Evolutionary conservation across 2,329 filamentous ascomycete species (phyloP), one percentile per base, ranked within the genome.

Genomic region (Sporothrix phasma): DNA sequence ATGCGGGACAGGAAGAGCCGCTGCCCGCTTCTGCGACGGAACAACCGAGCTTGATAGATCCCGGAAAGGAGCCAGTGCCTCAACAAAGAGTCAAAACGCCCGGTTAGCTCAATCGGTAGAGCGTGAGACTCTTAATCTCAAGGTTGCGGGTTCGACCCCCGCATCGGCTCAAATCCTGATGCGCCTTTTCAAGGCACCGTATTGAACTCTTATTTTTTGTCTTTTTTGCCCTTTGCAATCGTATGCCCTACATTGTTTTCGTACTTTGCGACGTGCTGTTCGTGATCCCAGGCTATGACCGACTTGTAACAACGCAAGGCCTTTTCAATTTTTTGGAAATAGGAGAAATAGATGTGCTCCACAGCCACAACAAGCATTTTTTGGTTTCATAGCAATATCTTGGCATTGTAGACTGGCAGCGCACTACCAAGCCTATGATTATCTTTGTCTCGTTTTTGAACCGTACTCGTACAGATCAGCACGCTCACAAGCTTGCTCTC

Each of bases 51-150:
- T 34, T 49, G 29, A 61, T 61, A 47, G 43, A 39, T 2, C 26
- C 58, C n/a, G 22, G 58, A 29, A 19, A 47, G 2, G 41, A 22
- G 26, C 43, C 41, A 43, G n/a, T n/a, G 56, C 34, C 19, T 31
- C 41, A 60, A 60, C 56, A 60, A 46, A 19, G 39, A 60, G 41
- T 43, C 41, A 45, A 60, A 63, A 64, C 66, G 79, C 79, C 79
- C 76, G 79, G 80, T 79, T 85, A 85, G 82, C 82, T 85, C 82
- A 85, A 84, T 85, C 81, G 81, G 82, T 86, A 87, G 84, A 87
- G 84, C 84, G 84, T 86, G 81, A 85, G 84, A 86, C 84, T 87
- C 84, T 83, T 82, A 82, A 81, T 71, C 69, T 69, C 68, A 71
- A 71, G 69, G 70, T 70, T 71, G 68, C 68, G 69, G 69, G 70